Conservation (phyloP, 495 filamentous ascomycete species). For the Astrothelium subdiscretum region DNA sequence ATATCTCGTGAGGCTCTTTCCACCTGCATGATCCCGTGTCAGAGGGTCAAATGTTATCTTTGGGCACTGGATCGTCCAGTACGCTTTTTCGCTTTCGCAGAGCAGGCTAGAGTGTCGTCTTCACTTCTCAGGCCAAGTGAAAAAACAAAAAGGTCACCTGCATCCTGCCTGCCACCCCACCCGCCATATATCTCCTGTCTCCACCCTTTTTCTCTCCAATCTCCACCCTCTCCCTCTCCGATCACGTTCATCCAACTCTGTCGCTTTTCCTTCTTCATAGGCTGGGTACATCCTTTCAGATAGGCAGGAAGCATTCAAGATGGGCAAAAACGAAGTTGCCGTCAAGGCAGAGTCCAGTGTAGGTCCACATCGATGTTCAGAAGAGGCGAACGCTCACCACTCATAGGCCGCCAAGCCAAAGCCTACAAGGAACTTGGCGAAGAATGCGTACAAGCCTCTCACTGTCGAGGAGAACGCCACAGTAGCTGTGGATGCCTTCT, state of each 20-base stretch:
- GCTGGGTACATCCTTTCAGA: too few species aligned
- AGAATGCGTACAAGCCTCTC: constrained; percentile 2
- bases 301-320: neutral
- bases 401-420: constrained; percentile 5
- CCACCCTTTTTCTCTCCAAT: neutral
- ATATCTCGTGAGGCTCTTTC: neutral
- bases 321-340: constrained; percentile 4
- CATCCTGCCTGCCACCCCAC: neutral
- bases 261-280: neutral
- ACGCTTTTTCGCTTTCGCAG: neutral
- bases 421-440: constrained; percentile 11
- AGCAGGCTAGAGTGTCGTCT: too few species aligned
- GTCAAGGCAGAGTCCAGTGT: constrained; percentile 2
- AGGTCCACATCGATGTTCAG: neutral
- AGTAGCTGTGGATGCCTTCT: constrained; percentile 9
- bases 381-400: neutral
- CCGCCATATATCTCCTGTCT: neutral
- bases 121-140: neutral
- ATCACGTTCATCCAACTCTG: neutral
- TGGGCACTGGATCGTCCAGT: neutral
- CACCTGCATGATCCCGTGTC: too few species aligned
- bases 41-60: too few species aligned
- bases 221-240: too few species aligned
- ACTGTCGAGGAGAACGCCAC: neutral
- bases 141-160: neutral